Base-by-base conservation (phyloP, 306 rosid genomes). In the Vigna unguiculata region DNA sequence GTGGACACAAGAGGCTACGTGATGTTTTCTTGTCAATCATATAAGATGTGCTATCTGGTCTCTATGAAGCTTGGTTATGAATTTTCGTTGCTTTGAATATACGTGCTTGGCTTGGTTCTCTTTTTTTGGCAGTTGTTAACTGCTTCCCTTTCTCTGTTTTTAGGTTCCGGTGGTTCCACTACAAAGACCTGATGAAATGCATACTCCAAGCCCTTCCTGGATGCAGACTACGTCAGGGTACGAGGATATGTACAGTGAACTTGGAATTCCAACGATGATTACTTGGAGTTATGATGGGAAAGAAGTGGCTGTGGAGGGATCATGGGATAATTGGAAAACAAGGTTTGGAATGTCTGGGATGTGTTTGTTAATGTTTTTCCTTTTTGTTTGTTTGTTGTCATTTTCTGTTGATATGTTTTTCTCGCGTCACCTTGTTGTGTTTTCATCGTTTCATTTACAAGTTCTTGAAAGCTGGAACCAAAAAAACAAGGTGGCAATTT, bases 291-390 rank as follows among this genome's bases (percentile, higher is more conserved):
- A 92, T 81, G 97, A 85, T 71, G 99, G 97, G 49, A 92, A 89
- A 75, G 93, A 92, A 20, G 99, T 95, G 6, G 90, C 87, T 66
- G 96, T 91, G 70, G 93, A 95, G 88, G 99, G 99, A 66, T 92
- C 99, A 16, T 95, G 99, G 99, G 99, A 95, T 84, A 82, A 85
- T 83, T 95, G 99, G 99, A 92, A 87, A 83, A 78, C 88, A 66
- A 92, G 96, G 99, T 95, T 81, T 52, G 75, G 69, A 69, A 59
- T 61, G 22, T 22, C 48, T 66, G 11, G 49, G 46, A 25, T 46
- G 9, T 5, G 5, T 69, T 46, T 30, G 24, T 19, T 40, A 9
- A 40, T 40, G 12, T 2, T 78, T 28, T 28, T 28, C 32, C 32
- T 11, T 41, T 76, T 9, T 25, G 48, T 17, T 36, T 30, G 3